A percentile compares a stretch with the other conserved stretches of the same genome.
Conservation (phyloP, 2,329 filamentous ascomycete genomes). For the Helotiales sp. region DNA sequence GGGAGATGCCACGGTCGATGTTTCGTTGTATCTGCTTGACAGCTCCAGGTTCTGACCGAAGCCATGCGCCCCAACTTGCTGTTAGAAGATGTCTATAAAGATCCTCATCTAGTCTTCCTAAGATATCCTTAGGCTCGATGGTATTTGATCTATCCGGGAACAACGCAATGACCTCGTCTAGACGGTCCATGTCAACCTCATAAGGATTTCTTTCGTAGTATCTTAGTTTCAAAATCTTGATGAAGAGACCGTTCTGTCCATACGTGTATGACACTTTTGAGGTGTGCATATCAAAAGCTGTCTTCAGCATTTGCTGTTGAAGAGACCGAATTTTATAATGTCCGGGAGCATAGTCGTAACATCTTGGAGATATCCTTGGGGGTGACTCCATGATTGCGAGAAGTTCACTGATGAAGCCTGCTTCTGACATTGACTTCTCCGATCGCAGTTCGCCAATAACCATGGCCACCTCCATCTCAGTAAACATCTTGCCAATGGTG, state of each 20-base stretch:
- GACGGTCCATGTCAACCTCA: not conserved
- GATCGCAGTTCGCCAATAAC: conserved; percentile 3
- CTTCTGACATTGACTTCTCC: not conserved
- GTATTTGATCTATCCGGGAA: not conserved
- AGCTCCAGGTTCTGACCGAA: not conserved
- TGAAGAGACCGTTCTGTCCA: not conserved
- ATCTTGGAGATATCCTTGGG: not conserved
- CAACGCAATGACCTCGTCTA: not conserved
- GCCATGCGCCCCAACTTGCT: not conserved
- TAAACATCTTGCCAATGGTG: conserved; percentile 3
- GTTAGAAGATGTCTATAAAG: not conserved
- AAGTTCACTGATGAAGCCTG: not conserved
- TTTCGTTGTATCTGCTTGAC: not conserved
- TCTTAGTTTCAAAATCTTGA: conserved; percentile 11
- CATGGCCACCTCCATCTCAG: conserved; percentile 1
- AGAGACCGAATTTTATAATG: not conserved
- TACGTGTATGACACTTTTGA: not conserved
- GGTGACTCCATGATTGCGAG: not conserved
- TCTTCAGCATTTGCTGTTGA: not conserved
- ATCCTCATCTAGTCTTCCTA: not conserved
- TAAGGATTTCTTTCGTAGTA: not conserved
- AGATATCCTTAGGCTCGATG: not conserved
- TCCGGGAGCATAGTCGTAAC: not conserved
- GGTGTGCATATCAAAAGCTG: not conserved
- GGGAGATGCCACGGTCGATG: conserved; percentile 4